Percentiles rank a stretch among this genome's conserved stretches.
Evolutionary conservation across 2,329 filamentous ascomycete genomes (phyloP).

Genomic region (Penicillium hordei): DNA sequence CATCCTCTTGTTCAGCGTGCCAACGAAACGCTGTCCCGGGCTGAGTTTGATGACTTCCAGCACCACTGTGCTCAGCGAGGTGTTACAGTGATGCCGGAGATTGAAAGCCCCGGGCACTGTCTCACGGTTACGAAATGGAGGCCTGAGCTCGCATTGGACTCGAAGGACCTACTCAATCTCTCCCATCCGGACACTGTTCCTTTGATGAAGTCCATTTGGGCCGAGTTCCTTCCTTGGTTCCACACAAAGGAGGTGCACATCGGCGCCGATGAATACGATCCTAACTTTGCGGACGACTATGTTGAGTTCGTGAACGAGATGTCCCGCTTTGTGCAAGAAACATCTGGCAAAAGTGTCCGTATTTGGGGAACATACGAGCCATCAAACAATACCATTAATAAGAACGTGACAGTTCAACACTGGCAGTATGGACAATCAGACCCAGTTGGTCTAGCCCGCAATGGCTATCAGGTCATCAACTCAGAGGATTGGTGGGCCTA

Average conservation of each 20-base stretch:
- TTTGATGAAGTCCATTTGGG: slow-evolving; percentile 56
- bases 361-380: slow-evolving; percentile 61
- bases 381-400: slow-evolving; percentile 42
- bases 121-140: slow-evolving; percentile 60
- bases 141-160: slow-evolving; percentile 53
- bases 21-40: slow-evolving; percentile 57
- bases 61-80: slow-evolving; percentile 54
- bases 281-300: slow-evolving; percentile 49
- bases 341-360: slow-evolving; percentile 48
- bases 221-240: slow-evolving; percentile 58
- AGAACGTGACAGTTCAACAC: slow-evolving; percentile 54
- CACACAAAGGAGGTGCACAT: slow-evolving; percentile 57
- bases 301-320: slow-evolving; percentile 56
- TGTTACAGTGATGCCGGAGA: slow-evolving; percentile 60
- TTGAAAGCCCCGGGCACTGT: slow-evolving; percentile 60
- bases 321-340: slow-evolving; percentile 47
- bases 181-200: slow-evolving; percentile 56
- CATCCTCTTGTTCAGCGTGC: slow-evolving; percentile 51
- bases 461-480: slow-evolving; percentile 54
- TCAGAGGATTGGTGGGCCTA: slow-evolving; percentile 58
- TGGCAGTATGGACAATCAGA: slow-evolving; percentile 58
- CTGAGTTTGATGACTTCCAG: slow-evolving; percentile 56
- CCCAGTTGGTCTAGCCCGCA: slow-evolving; percentile 47
- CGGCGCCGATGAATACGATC: slow-evolving; percentile 57
- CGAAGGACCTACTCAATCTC: slow-evolving; percentile 56